Evolutionary conservation across 1,284 basidiomycete genomes (phyloP), one percentile per base, ranked within the genome.

Genomic region (Apiotrichum montevideense): DNA sequence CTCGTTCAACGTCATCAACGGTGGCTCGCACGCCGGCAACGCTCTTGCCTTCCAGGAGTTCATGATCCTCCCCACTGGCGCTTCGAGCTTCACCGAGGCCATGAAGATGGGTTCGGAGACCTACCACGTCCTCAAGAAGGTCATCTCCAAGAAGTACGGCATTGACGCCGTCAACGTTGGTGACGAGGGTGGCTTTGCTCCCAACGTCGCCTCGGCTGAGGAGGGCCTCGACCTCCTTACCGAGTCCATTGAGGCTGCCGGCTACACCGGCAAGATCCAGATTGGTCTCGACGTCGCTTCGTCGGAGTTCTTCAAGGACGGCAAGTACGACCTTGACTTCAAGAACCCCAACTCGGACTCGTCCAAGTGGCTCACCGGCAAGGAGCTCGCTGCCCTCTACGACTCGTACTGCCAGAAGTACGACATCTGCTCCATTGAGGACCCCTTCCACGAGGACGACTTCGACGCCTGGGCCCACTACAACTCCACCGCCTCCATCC

Each of bases 271-370:
- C 75, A 94, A 96, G 82, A 87, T 99, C 79, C 91, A 97, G 81
- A 98, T 99, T 77, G 95, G 90, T 65, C 90, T 99, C 68, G 96
- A 98, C 71, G 96, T 98, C 63, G 95, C 96, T 61, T 97, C 94
- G 21, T 98, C 95, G 76, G 96, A 99, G 80, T 98, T 99, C 84
- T 99, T 92, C 88, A 98, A 98, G 86, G 93, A 98, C 29, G 95
- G 94, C 76, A 98, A 98, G 83, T 98, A 99, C 81, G 95, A 98
- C 78, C 82, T 98, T 62, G 94, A 98, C 84, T 97, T 95, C 85
- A 77, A 77, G 85, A 98, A 98, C 86, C 88, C 95, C 78, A 96
- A 98, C 83, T 98, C 94, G 63, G 95, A 98, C 81, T 83, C 90
- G 49, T 87, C 84, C 81, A 92, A 98, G 80, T 97, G 90, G 91